phyloP scores from a whole-genome alignment of 495 filamentous ascomycete genomes.

The Cryomyces antarcticus region DNA sequence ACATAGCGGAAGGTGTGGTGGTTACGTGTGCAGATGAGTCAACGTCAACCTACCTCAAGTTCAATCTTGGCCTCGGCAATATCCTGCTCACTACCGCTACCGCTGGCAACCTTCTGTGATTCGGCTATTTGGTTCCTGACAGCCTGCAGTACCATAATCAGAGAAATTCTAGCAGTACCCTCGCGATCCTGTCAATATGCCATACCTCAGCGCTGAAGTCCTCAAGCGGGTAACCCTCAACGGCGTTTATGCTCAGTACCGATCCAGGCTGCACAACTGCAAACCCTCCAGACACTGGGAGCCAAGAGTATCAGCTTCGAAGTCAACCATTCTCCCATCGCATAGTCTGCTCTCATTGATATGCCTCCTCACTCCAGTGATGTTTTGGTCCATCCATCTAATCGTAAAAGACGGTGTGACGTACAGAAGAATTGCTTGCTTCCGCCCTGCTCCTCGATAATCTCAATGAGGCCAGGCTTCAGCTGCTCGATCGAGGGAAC shows the following conservation, averaged over 20 bases:
- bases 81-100: constrained; percentile 87
- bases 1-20: neutral
- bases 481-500: constrained; percentile 98
- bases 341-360: too few species aligned
- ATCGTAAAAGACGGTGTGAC: constrained; percentile 18
- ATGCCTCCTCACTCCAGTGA: too few species aligned
- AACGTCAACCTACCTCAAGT: constrained; percentile 51
- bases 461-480: constrained; percentile 84
- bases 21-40: neutral
- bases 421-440: constrained; percentile 98
- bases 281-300: constrained; percentile 81
- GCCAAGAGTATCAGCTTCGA: neutral
- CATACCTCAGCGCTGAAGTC: constrained; percentile 76
- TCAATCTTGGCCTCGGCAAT: constrained; percentile 97
- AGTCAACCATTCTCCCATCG: neutral
- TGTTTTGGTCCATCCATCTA: too few species aligned
- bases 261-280: constrained; percentile 93
- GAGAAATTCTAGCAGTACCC: neutral
- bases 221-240: constrained; percentile 84
- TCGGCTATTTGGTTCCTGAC: constrained; percentile 67
- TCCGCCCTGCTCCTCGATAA: constrained; percentile 79
- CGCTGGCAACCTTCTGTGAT: constrained; percentile 82
- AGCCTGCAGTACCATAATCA: constrained; percentile 17
- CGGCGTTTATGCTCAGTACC: constrained; percentile 87
- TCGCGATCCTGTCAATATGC: neutral